Conservation (phyloP, 495 filamentous ascomycete species). For the Polyplosphaeria fusca region DNA sequence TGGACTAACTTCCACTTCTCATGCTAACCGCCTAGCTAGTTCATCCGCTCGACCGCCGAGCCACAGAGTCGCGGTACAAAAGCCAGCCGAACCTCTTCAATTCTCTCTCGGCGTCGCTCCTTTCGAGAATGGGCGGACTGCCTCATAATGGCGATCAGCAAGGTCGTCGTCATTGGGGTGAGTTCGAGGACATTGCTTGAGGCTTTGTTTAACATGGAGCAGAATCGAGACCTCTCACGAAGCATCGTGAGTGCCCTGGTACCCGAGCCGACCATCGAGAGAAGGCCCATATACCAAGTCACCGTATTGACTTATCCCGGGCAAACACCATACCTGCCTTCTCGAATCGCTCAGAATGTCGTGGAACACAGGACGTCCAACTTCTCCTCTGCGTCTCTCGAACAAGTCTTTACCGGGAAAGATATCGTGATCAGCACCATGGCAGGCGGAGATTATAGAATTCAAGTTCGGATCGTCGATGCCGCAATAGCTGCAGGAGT, state of each 20-base stretch:
- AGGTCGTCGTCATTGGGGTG: conserved; percentile 20
- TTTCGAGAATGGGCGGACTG: background rate
- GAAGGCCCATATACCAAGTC: background rate
- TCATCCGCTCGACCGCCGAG: conserved; percentile 11
- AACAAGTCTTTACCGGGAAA: conserved; percentile 44
- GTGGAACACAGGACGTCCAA: conserved; percentile 45
- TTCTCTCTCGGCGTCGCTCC: too few species aligned
- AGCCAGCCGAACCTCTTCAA: background rate
- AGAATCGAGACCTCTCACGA: conserved; percentile 15
- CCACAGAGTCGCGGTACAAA: background rate
- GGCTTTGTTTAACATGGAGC: background rate
- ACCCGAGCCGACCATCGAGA: background rate
- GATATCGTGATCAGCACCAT: conserved; percentile 47
- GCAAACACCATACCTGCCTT: conserved; percentile 15
- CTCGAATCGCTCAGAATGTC: background rate
- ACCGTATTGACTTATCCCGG: conserved; percentile 17
- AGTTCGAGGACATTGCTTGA: background rate
- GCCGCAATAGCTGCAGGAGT: conserved; percentile 41
- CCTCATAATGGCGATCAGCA: conserved; percentile 5
- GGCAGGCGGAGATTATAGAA: conserved; percentile 25
- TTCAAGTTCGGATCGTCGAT: conserved; percentile 37
- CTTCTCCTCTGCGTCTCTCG: conserved; percentile 54
- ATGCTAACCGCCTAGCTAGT: conserved; percentile 15
- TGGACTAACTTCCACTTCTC: background rate
- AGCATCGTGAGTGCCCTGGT: conserved; percentile 15